A percentile compares a stretch with the other conserved stretches of the same genome.
These are phyloP conservation scores for Xylaria flabelliformis DNA, from an alignment of 495 filamentous ascomycete species.

Conservation along the genomic window DNA sequence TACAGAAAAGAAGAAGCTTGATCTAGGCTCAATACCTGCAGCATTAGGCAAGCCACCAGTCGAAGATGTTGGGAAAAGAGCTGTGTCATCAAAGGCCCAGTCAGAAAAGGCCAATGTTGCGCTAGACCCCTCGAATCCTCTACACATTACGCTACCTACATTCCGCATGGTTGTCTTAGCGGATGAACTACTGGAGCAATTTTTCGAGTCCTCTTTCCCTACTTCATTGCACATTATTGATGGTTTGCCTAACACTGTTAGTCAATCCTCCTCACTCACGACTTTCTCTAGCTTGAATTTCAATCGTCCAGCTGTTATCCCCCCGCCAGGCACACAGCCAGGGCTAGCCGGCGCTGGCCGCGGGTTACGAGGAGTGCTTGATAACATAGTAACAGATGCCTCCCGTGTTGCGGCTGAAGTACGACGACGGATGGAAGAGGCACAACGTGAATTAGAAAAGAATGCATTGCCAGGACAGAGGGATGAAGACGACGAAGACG, in stretches of 20 bases:
- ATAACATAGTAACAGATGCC: constrained; percentile 96
- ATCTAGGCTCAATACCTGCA: constrained; percentile 32
- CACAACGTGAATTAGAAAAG: constrained; percentile 81
- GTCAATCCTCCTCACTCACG: constrained; percentile 66
- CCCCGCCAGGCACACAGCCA: constrained; percentile 48
- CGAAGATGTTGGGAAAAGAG: constrained; percentile 38
- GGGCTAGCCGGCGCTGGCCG: constrained; percentile 65
- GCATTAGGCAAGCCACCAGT: constrained; percentile 34
- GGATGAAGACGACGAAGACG: constrained; percentile 78
- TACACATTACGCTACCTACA: constrained; percentile 95
- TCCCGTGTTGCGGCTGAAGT: constrained; percentile 95
- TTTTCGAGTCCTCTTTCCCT: constrained; percentile 85
- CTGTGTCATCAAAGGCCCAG: constrained; percentile 61
- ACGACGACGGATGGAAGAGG: constrained; percentile 89
- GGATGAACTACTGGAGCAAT: constrained; percentile 92
- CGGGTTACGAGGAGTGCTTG: constrained; percentile 87
- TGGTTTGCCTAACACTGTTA: constrained; percentile 47
- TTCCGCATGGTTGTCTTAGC: constrained; percentile 99
- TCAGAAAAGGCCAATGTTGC: constrained; percentile 79
- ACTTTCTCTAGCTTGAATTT: constrained; percentile 77
- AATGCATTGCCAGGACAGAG: constrained; percentile 68
- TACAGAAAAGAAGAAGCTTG: constrained; percentile 40
- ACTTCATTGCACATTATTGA: constrained; percentile 66
- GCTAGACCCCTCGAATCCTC: constrained; percentile 87
- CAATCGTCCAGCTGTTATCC: constrained; percentile 47